phyloP scores from a whole-genome alignment of 1,139 yeast genomes.

The Taphrina pruni region DNA sequence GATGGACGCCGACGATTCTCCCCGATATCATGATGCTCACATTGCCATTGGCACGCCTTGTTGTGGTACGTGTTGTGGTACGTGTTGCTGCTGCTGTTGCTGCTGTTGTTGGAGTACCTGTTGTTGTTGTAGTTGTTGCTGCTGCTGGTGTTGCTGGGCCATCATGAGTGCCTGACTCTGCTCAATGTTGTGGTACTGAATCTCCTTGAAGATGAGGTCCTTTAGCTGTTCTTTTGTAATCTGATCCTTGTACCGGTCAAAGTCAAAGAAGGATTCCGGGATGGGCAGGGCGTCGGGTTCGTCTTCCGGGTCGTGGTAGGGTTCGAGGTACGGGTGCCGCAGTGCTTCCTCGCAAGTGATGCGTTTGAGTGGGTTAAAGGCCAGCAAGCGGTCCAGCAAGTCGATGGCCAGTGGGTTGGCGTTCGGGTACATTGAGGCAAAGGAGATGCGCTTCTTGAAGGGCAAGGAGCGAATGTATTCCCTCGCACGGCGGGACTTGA shows the following conservation, averaged over 20 bases:
- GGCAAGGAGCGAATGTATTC: conserved; percentile 83
- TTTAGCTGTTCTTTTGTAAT: conserved; percentile 74
- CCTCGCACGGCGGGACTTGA: conserved; percentile 82
- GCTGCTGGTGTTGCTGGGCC: conserved; percentile 28
- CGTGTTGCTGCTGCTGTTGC: conserved; percentile 25
- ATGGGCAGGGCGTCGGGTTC: conserved; percentile 80
- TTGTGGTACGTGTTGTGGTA: conserved; percentile 22
- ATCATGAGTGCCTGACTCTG: conserved; percentile 17
- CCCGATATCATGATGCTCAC: neutral
- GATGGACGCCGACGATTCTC: neutral
- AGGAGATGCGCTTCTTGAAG: conserved; percentile 63
- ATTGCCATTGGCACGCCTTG: conserved; percentile 14
- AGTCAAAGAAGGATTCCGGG: conserved; percentile 78
- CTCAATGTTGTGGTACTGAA: conserved; percentile 35
- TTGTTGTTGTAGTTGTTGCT: conserved; percentile 22
- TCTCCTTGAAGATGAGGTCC: conserved; percentile 45
- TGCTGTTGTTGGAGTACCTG: conserved; percentile 25
- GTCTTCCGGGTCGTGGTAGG: conserved; percentile 79
- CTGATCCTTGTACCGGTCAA: conserved; percentile 76
- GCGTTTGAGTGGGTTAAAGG: conserved; percentile 80
- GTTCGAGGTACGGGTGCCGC: conserved; percentile 75
- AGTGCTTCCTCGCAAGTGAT: conserved; percentile 82
- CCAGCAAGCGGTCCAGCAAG: conserved; percentile 71
- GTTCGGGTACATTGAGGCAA: conserved; percentile 60
- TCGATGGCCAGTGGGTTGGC: conserved; percentile 72